A percentile compares a stretch with the other conserved stretches of the same genome.
These are phyloP conservation scores for Fusarium buxicola DNA, from an alignment of 2,329 filamentous ascomycete species.

Conservation along the genomic window DNA sequence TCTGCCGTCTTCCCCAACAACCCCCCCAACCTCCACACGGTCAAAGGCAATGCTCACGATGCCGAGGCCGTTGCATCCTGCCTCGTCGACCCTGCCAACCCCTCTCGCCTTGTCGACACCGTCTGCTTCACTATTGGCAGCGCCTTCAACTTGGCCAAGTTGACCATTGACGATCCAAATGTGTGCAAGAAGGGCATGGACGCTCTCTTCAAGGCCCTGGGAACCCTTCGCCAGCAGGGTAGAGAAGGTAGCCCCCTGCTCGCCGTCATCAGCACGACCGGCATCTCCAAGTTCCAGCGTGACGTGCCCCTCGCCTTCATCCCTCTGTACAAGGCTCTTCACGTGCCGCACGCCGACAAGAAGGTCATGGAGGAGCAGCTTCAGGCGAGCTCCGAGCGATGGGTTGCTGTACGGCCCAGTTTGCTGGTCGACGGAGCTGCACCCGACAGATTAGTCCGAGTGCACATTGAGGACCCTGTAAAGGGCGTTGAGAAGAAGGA, in stretches of 20 bases:
- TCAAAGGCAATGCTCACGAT: constrained; percentile 56
- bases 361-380: constrained; percentile 56
- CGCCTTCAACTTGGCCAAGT: constrained; percentile 39
- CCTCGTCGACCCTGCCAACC: constrained; percentile 46
- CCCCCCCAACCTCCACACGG: constrained; percentile 49
- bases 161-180: constrained; percentile 52
- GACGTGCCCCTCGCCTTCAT: constrained; percentile 54
- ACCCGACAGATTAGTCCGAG: constrained; percentile 42
- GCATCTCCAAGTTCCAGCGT: constrained; percentile 48
- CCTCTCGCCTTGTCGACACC: constrained; percentile 50
- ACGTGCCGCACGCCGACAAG: constrained; percentile 61
- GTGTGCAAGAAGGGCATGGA: constrained; percentile 55
- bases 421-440: constrained; percentile 47
- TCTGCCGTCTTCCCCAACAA: constrained; percentile 45
- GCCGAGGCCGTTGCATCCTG: constrained; percentile 48
- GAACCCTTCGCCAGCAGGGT: constrained; percentile 36
- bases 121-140: constrained; percentile 56
- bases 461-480: constrained; percentile 50
- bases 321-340: constrained; percentile 58
- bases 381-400: constrained; percentile 45
- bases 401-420: constrained; percentile 52
- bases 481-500: constrained; percentile 50
- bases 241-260: constrained; percentile 50
- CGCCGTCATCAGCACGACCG: constrained; percentile 55
- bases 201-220: constrained; percentile 51